Base-by-base conservation (phyloP, 176 grass and related monocot genomes). In the Olyra latifolia region DNA sequence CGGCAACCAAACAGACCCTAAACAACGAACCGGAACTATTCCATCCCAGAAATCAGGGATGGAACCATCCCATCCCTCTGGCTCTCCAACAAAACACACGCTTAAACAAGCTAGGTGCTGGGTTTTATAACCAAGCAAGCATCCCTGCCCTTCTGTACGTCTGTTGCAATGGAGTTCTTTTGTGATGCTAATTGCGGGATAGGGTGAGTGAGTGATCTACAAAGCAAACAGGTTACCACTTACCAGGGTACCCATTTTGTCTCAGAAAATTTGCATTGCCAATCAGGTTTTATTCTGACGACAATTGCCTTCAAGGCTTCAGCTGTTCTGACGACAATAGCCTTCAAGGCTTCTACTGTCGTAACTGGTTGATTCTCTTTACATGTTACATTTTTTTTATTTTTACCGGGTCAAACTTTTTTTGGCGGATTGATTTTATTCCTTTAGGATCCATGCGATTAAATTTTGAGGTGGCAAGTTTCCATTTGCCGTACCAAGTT, bases 151-250 rank as follows among this genome's bases (percentile, higher is more conserved):
- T n/a, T n/a, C n/a, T n/a, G n/a, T n/a, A n/a, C n/a, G n/a, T 55
- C 39, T 78, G 40, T 54, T 78, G 4, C 16, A 45, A 17, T 30
- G 16, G 24, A 8, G 56, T n/a, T 14, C 9, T 45, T 30, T n/a
- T 15, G 1, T 10, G 57, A 13, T 60, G 0, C 20, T 35, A 40
- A 30, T 74, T n/a, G n/a, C n/a, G n/a, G n/a, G n/a, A n/a, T n/a
- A n/a, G n/a, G n/a, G n/a, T 56, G 2, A 17, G 1, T 3, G 24
- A 42, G 88, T 87, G 80, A 87, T 91, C 80, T 71, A 84, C 87
- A 87, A 84, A 84, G 80, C 88, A 91, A 83, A 87, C 62, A 91
- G 84, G 80, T 80, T 62, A 72, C 23, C 69, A 14, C n/a, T n/a
- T n/a, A n/a, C n/a, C n/a, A n/a, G n/a, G 43, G 50, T 87, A 66